Base-by-base conservation (phyloP, 2,329 filamentous ascomycete genomes). In the Nemania abortiva region DNA sequence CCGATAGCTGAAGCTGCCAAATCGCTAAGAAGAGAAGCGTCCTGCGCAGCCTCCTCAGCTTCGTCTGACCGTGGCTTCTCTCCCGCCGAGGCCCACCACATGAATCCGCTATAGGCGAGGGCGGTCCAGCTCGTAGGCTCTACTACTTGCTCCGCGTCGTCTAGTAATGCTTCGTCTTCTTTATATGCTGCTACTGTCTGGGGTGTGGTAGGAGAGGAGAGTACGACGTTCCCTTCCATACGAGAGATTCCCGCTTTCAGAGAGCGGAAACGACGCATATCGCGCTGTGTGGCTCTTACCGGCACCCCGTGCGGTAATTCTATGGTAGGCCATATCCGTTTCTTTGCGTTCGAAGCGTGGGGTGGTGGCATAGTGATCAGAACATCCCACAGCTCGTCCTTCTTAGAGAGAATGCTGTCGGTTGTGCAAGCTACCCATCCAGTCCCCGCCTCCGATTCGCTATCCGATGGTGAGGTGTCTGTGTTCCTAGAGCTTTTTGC, bases 351-450 rank as follows among this genome's bases (percentile, higher is more conserved):
- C 62, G 87, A 82, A 3, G 88, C 81, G 74, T 91, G 84, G 6
- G 86, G 79, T 0, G 89, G 86, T 0, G 94, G 93, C 77, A 98
- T 87, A 63, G 93, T 93, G 69, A 98, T 91, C 47, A 98, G 87
- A 74, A 98, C 86, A 78, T 99, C 96, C 85, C 94, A 98, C 2
- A 99, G 87, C 1, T 92, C 88, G 59, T 90, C 88, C 82, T 98
- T 98, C 80, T 93, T 92, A 55, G 89, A 90, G 15, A 99, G 86
- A 67, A 99, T 96, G 77, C 92, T 95, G 81, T 99, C 96, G 1
- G 95, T 98, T 2, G 95, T 98, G 80, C 95, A 98, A 13, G 95
- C 96, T 68, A 97, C 91, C 94, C 95, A 99, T 47, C 94, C 92
- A 15, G 86, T 82, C 37, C 85, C 85, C 27, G 81, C 78, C 50